Conservation (phyloP, 768 basidiomycete genomes). For the Daedaleopsis nitida region DNA sequence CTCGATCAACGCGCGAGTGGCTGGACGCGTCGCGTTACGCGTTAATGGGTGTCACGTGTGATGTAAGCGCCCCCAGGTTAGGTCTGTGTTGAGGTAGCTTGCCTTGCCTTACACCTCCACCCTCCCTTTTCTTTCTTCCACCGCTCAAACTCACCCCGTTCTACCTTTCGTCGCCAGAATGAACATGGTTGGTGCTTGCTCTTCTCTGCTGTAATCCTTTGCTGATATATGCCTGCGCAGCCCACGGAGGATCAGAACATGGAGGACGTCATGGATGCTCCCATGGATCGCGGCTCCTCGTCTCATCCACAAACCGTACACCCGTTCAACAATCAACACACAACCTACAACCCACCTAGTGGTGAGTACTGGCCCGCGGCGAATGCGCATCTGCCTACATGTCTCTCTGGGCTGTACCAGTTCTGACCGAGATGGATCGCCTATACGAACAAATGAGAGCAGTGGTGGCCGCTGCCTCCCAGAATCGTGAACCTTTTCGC, state of each 20-base stretch:
- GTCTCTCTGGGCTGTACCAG: conserved; percentile 11
- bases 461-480: conserved; percentile 16
- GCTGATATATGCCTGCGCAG: conserved; percentile 2
- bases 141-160: background rate
- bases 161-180: conserved; percentile 1
- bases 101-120: conserved; percentile 6
- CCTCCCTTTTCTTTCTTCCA: background rate
- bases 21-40: conserved; percentile 10
- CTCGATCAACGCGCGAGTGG: background rate
- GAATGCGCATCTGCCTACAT: conserved; percentile 16
- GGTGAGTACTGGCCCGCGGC: conserved; percentile 20
- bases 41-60: conserved; percentile 8
- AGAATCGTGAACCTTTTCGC: conserved; percentile 34
- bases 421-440: conserved; percentile 26
- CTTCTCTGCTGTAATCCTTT: background rate
- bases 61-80: background rate
- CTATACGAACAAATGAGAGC: conserved; percentile 26
- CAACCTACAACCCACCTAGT: background rate
- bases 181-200: conserved; percentile 14
- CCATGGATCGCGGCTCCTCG: conserved; percentile 18
- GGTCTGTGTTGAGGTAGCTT: background rate
- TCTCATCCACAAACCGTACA: conserved; percentile 10
- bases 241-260: conserved; percentile 24
- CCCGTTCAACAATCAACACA: conserved; percentile 5
- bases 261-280: conserved; percentile 27